These are phyloP conservation scores for Pyrenula aspistea DNA, from an alignment of 495 filamentous ascomycete species.

Conservation along the genomic window DNA sequence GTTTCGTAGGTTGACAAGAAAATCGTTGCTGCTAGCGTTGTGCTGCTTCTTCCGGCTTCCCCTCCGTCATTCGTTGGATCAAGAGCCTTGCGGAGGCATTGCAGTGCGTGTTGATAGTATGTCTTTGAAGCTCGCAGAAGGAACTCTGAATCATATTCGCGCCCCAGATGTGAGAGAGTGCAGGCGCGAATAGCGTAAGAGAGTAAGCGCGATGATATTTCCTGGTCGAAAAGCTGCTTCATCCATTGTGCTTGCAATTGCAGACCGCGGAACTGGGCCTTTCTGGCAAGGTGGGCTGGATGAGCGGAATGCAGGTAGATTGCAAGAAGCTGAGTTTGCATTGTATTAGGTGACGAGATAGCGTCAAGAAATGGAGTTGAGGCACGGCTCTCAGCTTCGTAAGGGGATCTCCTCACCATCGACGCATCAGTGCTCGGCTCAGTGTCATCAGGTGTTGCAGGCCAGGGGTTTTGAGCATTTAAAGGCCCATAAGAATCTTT, in stretches of 20 bases:
- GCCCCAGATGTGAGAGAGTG: background rate
- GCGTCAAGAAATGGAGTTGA: background rate
- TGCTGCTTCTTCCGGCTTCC: background rate
- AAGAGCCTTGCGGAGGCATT: background rate
- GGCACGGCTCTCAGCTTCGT: background rate
- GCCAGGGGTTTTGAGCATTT: background rate
- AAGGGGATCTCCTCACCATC: background rate
- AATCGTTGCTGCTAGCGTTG: constrained; percentile 15
- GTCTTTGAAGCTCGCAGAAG: background rate
- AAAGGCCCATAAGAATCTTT: background rate
- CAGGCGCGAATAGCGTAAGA: background rate
- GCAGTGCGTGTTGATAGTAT: background rate
- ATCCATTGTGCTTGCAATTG: background rate
- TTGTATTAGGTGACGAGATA: background rate
- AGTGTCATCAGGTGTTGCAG: background rate
- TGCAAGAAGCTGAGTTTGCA: background rate
- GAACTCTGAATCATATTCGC: background rate
- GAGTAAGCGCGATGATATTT: background rate
- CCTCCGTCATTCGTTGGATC: background rate
- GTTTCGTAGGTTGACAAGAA: constrained; percentile 23
- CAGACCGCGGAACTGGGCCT: background rate
- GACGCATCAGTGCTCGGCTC: background rate
- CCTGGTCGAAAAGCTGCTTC: background rate
- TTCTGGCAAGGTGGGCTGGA: background rate
- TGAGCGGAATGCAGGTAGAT: background rate